Evolutionary conservation across 2,329 filamentous ascomycete genomes (phyloP).

Genomic region (Fusarium falciforme): DNA sequence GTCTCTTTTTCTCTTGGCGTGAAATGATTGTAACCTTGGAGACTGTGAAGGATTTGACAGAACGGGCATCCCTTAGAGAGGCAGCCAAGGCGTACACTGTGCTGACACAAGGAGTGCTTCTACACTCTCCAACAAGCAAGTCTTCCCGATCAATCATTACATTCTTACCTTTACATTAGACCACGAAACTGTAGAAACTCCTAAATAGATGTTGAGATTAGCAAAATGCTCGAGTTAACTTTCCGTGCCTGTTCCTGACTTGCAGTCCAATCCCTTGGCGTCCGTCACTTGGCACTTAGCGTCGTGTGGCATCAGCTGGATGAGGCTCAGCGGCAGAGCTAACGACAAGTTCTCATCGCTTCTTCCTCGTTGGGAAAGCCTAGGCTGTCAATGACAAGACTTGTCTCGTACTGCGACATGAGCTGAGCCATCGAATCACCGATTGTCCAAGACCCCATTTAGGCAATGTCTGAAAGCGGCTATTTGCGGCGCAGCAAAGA

Average conservation of each 20-base stretch:
- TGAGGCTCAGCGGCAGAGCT: conserved; percentile 33
- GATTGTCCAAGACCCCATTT: conserved; percentile 8
- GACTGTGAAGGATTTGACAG: background rate
- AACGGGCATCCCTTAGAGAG: background rate
- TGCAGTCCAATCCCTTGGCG: conserved; percentile 1
- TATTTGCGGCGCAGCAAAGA: conserved; percentile 13
- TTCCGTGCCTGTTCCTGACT: background rate
- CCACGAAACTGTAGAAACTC: background rate
- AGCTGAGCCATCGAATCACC: conserved; percentile 16
- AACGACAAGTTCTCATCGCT: conserved; percentile 18
- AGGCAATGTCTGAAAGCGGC: conserved; percentile 23
- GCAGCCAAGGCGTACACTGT: background rate
- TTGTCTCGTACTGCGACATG: background rate
- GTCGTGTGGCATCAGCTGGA: background rate
- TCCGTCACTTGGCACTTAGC: background rate
- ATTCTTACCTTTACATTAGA: background rate
- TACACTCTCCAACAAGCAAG: background rate
- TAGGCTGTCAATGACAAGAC: background rate
- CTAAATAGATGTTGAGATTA: background rate
- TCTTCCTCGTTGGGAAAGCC: conserved; percentile 15
- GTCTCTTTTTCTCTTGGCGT: background rate
- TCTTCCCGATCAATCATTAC: background rate
- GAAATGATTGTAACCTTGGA: background rate
- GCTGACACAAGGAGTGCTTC: background rate
- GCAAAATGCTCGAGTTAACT: background rate